phyloP scores from a whole-genome alignment of 768 basidiomycete species.

The Russula sp. region DNA sequence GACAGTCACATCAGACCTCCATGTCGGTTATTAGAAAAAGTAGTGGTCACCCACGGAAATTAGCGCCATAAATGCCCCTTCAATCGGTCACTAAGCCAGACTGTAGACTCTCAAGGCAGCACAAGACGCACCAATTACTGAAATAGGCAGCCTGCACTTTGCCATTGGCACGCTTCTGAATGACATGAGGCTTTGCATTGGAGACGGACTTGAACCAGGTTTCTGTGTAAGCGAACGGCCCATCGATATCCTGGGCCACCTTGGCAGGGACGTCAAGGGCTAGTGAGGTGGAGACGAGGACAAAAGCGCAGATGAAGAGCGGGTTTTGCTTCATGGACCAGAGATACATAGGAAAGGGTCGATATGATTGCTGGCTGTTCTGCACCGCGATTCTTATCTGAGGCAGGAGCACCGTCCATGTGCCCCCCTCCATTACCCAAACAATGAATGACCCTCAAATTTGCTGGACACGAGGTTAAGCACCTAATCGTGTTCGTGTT shows the following conservation, averaged over 20 bases:
- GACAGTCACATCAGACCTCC: neutral
- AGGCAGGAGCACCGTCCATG: neutral
- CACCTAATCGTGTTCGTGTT: neutral
- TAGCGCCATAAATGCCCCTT: neutral
- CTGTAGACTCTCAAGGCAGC: neutral
- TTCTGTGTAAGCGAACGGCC: neutral
- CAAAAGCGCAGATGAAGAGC: neutral
- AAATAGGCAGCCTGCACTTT: constrained; percentile 3
- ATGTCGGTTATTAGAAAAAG: neutral
- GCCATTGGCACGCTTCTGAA: neutral
- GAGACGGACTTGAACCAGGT: neutral
- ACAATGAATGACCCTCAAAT: neutral
- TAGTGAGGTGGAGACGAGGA: neutral
- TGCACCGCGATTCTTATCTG: neutral
- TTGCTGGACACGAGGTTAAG: constrained; percentile 2
- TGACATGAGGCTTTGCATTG: neutral
- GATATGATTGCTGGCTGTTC: neutral
- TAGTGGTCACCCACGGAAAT: neutral
- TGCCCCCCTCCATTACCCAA: neutral
- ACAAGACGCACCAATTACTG: neutral
- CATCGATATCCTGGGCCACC: neutral
- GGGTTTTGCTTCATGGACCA: neutral
- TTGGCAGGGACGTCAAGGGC: neutral
- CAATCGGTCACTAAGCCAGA: neutral
- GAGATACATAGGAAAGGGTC: neutral